Conservation (phyloP, 2,329 filamentous ascomycete species). For the Aureobasidium zeae region DNA sequence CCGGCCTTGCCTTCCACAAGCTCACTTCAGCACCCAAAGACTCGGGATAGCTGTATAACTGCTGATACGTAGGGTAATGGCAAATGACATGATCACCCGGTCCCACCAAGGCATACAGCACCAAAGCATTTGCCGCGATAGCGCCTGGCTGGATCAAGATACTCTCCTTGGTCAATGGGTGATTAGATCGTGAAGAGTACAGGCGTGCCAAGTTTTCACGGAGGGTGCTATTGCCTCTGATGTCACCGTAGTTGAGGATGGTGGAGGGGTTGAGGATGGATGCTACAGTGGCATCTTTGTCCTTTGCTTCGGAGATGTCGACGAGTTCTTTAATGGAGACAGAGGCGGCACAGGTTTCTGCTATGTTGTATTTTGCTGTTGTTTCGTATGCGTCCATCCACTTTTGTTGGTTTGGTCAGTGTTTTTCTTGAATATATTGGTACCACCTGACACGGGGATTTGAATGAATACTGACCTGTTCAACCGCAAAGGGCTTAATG, state of each 20-base stretch:
- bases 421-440: too few relatives aligned
- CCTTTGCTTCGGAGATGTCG: conserved; percentile 47
- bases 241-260: conserved; percentile 63
- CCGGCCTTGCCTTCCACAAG: conserved; percentile 60
- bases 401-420: conserved; percentile 30
- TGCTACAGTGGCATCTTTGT: too few relatives aligned
- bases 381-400: conserved; percentile 50
- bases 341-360: conserved; percentile 69
- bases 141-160: conserved; percentile 71
- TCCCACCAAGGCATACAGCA: conserved; percentile 61
- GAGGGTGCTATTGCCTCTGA: conserved; percentile 56
- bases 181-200: conserved; percentile 49
- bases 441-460: too few relatives aligned
- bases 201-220: conserved; percentile 56
- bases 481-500: conserved; percentile 58
- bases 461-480: conserved; percentile 48
- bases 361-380: conserved; percentile 55
- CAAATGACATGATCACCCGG: conserved; percentile 76
- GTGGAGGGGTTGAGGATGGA: conserved; percentile 43
- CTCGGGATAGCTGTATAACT: conserved; percentile 66
- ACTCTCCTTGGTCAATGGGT: conserved; percentile 47
- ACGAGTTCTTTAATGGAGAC: conserved; percentile 61
- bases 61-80: conserved; percentile 80
- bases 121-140: conserved; percentile 76
- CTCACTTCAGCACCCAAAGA: conserved; percentile 68